Base-by-base conservation (phyloP, 2,329 filamentous ascomycete genomes). In the Verticillium klebahnii region DNA sequence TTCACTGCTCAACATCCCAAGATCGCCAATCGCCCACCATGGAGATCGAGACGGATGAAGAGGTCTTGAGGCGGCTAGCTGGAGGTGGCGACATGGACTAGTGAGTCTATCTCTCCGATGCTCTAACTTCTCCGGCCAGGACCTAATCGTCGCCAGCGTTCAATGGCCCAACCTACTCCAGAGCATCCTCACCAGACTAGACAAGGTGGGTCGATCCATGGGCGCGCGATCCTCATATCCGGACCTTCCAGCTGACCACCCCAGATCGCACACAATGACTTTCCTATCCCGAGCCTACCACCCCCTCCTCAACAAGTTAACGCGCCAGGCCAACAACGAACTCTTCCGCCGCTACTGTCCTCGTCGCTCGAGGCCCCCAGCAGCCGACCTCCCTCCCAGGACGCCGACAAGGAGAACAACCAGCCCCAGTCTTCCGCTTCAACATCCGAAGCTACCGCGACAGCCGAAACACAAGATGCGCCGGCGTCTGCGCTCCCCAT, bases 191-290 rank as follows among this genome's bases (percentile, higher is more conserved):
- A 77, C 85, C 63, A 85, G 88, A 69, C 81, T 94, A 58, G 89
- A 95, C 73, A 82, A 80, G 77, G 83, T 84, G 69, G 62, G 71
- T 54, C n/a, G 14, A 85, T 73, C 84, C 87, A 73, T 67, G 60
- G 52, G 58, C 74, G 61, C 39, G 55, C 58, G 39, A 25, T 59
- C 31, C 39, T 57, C 58, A 61, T 59, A 31, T 50, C 60, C 63
- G 61, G 56, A 29, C 62, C 32, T 58, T 36, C 58, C 8, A 29
- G 50, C 25, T 23, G 52, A 59, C 45, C 64, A 63, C 37, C 39
- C 45, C 56, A 96, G 91, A 94, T 93, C 67, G 85, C 90, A 50
- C 84, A 85, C 73, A 82, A 87, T 71, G 88, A 89, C 59, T 97
- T 96, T 69, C 87, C 90, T 52, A 88, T 89, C 68, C 90, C 90